phyloP scores from a whole-genome alignment of 2,329 filamentous ascomycete genomes.

The Fusarium fracticaudum region DNA sequence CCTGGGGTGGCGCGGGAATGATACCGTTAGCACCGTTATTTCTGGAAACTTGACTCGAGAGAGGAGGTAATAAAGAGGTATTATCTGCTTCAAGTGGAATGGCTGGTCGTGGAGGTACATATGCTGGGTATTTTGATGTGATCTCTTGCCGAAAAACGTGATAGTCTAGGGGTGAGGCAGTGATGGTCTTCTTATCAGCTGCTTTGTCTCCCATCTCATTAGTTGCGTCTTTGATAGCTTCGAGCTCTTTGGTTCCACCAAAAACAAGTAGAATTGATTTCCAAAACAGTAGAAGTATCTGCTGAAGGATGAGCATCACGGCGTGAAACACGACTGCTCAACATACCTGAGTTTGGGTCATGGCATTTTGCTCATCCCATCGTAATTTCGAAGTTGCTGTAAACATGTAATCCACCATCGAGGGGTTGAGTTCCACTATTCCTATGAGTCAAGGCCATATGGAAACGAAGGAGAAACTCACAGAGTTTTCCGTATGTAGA shows the following conservation, averaged over 20 bases:
- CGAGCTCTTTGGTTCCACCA: constrained; percentile 79
- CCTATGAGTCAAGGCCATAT: constrained; percentile 24
- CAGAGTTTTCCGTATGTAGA: constrained; percentile 60
- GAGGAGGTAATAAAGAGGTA: constrained; percentile 86
- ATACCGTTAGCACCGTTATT: constrained; percentile 70
- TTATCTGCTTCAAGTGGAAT: constrained; percentile 91
- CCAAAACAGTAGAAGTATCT: constrained; percentile 88
- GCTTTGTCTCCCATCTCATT: constrained; percentile 67
- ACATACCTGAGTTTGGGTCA: constrained; percentile 71
- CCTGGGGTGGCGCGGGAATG: constrained; percentile 63
- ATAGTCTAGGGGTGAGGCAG: constrained; percentile 93
- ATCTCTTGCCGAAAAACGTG: constrained; percentile 97
- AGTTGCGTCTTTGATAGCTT: constrained; percentile 77
- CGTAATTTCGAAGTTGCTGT: constrained; percentile 73
- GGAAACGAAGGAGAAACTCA: constrained; percentile 48
- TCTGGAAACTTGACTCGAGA: constrained; percentile 77
- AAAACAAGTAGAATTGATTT: constrained; percentile 89
- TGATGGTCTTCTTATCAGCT: constrained; percentile 81
- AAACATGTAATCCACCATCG: constrained; percentile 76
- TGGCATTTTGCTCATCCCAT: constrained; percentile 74
- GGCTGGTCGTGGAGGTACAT: constrained; percentile 84
- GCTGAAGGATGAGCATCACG: constrained; percentile 34
- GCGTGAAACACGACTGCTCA: background rate
- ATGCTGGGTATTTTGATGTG: constrained; percentile 96
- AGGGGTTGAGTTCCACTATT: constrained; percentile 68